Evolutionary conservation across 768 basidiomycete genomes (phyloP).

Genomic region (Mrakia gelida): DNA sequence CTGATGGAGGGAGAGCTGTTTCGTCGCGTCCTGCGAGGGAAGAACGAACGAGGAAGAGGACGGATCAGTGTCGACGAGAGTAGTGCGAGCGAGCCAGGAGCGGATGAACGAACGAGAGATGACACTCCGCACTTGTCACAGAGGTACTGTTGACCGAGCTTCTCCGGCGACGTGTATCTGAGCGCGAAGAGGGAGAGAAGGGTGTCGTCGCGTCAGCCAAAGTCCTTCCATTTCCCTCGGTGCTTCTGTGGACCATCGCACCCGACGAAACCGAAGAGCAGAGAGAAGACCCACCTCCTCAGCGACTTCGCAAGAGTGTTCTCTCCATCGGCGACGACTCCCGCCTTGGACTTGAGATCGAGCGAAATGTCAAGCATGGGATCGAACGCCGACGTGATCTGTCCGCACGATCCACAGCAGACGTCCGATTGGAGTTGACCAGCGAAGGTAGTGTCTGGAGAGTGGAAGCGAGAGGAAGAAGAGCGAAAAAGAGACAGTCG

Average conservation of each 20-base stretch:
- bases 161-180: constrained; percentile 83
- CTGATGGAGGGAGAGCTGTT: constrained; percentile 75
- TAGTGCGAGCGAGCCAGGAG: background rate
- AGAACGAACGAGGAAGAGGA: too few relatives aligned
- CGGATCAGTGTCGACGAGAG: background rate
- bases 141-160: constrained; percentile 72
- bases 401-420: constrained; percentile 77
- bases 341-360: constrained; percentile 57
- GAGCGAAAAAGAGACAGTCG: background rate
- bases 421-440: constrained; percentile 85
- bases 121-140: constrained; percentile 76
- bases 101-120: constrained; percentile 52
- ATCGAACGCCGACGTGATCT: constrained; percentile 71
- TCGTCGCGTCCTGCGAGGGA: constrained; percentile 65
- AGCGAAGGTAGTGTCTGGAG: constrained; percentile 68
- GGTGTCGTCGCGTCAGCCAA: background rate
- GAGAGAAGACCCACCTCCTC: constrained; percentile 53
- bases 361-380: constrained; percentile 88
- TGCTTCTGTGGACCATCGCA: background rate
- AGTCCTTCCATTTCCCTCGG: background rate
- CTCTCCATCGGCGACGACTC: constrained; percentile 46
- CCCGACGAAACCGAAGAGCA: background rate
- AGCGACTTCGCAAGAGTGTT: constrained; percentile 72
- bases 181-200: background rate
- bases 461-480: background rate